phyloP scores from a whole-genome alignment of 805 yeast species.

The Lachancea quebecensis region DNA sequence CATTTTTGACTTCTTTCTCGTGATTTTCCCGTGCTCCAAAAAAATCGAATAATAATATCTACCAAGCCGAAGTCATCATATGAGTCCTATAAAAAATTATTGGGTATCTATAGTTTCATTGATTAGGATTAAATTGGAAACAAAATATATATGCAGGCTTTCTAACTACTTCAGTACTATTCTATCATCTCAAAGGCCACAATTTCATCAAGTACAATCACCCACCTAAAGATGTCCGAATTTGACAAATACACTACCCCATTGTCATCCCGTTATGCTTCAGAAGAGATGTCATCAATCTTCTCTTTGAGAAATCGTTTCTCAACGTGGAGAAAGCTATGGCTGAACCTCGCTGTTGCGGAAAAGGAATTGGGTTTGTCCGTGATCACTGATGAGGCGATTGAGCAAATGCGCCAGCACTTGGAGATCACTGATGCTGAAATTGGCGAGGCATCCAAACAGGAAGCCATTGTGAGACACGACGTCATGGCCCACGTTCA shows the following conservation, averaged over 20 bases:
- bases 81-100: not conserved
- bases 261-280: constrained; percentile 92
- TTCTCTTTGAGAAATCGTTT: constrained; percentile 91
- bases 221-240: constrained; percentile 23
- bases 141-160: not conserved
- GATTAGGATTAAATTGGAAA: not conserved
- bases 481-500: constrained; percentile 99
- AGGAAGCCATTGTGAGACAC: constrained; percentile 97
- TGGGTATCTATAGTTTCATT: not conserved
- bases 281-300: constrained; percentile 91
- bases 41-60: not conserved
- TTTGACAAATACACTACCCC: constrained; percentile 85
- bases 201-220: too few relatives aligned
- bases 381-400: constrained; percentile 84
- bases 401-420: constrained; percentile 74
- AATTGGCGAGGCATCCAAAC: constrained; percentile 78
- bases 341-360: constrained; percentile 93
- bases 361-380: constrained; percentile 85
- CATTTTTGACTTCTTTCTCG: not conserved
- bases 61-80: not conserved
- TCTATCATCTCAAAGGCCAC: too few relatives aligned
- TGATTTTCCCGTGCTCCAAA: not conserved
- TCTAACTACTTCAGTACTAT: not conserved
- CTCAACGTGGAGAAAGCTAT: constrained; percentile 96
- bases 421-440: constrained; percentile 87